phyloP scores from a whole-genome alignment of 2,329 filamentous ascomycete genomes.

The Scytalidium sp. region DNA sequence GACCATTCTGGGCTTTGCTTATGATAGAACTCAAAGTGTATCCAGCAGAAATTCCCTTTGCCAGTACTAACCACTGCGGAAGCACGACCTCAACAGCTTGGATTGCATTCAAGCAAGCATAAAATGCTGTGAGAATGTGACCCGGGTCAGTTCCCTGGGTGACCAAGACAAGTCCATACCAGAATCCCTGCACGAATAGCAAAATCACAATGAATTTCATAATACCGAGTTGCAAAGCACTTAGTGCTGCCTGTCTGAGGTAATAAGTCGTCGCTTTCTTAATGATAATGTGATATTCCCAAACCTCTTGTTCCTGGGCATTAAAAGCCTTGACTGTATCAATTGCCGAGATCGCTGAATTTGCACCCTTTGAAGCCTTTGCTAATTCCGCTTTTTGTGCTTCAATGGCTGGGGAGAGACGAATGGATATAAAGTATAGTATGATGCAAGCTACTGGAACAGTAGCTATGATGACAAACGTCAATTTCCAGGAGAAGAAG shows the following conservation, averaged over 20 bases:
- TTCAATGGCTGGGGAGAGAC: slow-evolving; percentile 63
- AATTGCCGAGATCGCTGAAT: slow-evolving; percentile 69
- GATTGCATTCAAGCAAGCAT: slow-evolving; percentile 73
- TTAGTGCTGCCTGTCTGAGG: slow-evolving; percentile 63
- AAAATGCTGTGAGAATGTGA: slow-evolving; percentile 79
- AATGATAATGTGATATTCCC: slow-evolving; percentile 60
- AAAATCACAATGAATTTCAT: slow-evolving; percentile 70
- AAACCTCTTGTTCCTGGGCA: slow-evolving; percentile 65
- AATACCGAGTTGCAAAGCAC: slow-evolving; percentile 69
- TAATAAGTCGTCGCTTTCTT: slow-evolving; percentile 60
- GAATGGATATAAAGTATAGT: slow-evolving; percentile 57
- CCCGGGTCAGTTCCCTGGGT: slow-evolving; percentile 55
- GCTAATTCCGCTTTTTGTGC: slow-evolving; percentile 66
- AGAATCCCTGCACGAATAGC: slow-evolving; percentile 88
- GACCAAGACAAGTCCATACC: slow-evolving; percentile 76
- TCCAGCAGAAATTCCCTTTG: slow-evolving; percentile 76
- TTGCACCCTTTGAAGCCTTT: slow-evolving; percentile 67
- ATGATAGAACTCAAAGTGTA: slow-evolving; percentile 53
- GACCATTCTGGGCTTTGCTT: slow-evolving; percentile 24
- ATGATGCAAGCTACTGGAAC: slow-evolving; percentile 64
- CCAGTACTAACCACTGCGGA: slow-evolving; percentile 73
- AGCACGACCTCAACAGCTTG: slow-evolving; percentile 72
- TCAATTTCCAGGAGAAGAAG: slow-evolving; percentile 79
- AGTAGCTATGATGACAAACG: slow-evolving; percentile 72
- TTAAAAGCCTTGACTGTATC: slow-evolving; percentile 87